Base-by-base conservation (phyloP, 176 grass and related monocot species). In the Carex littledalei region DNA sequence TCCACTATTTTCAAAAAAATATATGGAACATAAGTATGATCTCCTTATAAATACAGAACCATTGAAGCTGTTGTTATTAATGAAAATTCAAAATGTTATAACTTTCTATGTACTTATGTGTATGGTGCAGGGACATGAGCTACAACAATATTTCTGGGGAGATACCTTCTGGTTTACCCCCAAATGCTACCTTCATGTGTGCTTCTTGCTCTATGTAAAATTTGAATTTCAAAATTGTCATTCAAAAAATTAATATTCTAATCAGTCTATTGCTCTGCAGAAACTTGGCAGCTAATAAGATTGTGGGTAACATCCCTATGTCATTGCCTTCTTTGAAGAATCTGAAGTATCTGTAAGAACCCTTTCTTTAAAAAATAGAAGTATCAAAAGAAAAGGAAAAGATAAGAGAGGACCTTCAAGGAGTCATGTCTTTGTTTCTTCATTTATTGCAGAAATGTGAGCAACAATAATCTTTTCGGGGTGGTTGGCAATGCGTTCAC, bases 321-420 rank as follows among this genome's bases (percentile, higher is more conserved):
- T 91, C 92, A 13, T 58, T 97, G 81, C 88, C 88, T 74, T 91
- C 81, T 60, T 83, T 97, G 81, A 89, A 85, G 78, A 86, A 87
- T 37, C 89, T 97, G 20, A 91, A 91, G 84, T 87, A 94, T 87
- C 50, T 97, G 94, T 97, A 69, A 94, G 90, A 89, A 26, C 26
- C 26, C 26, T 26, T 84, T 80, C 0, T 26, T 66, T 10, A 57
- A 41, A 84, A 1, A 26, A 1, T 49, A 17, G 4, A 43, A 32
- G 22, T 49, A 62, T n/a, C 2, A 47, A 45, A 39, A 0, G 17
- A 54, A 9, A 66, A 85, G 72, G 71, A 74, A 26, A 26, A 26
- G 26, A 80, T 4, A 2, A 26, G 26, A 26, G 26, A 26, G 26
- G 26, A 26, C 26, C 26, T 26, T 26, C 26, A 26, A 74, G 24